Conservation (phyloP, 2,329 filamentous ascomycete species). For the Cladosporium sp. region DNA sequence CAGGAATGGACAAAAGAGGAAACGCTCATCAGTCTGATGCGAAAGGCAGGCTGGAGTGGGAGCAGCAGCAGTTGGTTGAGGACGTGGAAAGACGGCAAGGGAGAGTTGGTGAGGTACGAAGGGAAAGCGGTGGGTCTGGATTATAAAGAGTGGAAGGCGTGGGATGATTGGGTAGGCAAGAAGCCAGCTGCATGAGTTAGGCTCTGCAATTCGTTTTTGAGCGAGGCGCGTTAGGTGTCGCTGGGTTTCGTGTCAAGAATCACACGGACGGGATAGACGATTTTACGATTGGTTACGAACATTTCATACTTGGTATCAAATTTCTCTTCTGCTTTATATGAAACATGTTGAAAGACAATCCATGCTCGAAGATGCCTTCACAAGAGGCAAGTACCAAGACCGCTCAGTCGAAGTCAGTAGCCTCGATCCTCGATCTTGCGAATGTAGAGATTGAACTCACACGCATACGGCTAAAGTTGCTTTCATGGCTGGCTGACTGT, state of each 20-base stretch:
- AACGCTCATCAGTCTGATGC: constrained; percentile 81
- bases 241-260: neutral
- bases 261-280: neutral
- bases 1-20: constrained; percentile 96
- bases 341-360: too few relatives aligned
- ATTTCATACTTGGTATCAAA: too few relatives aligned
- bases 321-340: too few relatives aligned
- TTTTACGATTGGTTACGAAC: neutral
- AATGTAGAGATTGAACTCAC: too few relatives aligned
- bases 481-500: neutral
- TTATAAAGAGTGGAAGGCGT: constrained; percentile 73
- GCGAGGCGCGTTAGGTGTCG: constrained; percentile 3
- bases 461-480: too few relatives aligned
- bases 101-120: constrained; percentile 78
- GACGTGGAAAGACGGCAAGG: constrained; percentile 70
- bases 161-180: constrained; percentile 67
- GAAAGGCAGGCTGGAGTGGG: constrained; percentile 89
- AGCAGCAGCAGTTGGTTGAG: constrained; percentile 36
- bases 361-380: too few relatives aligned
- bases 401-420: too few relatives aligned
- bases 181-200: neutral
- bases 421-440: too few relatives aligned
- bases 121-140: constrained; percentile 70
- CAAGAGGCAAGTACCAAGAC: too few relatives aligned
- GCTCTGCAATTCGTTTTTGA: neutral